phyloP scores from a whole-genome alignment of 371 early-diverging fungal species.

The Lichtheimia ornata region DNA sequence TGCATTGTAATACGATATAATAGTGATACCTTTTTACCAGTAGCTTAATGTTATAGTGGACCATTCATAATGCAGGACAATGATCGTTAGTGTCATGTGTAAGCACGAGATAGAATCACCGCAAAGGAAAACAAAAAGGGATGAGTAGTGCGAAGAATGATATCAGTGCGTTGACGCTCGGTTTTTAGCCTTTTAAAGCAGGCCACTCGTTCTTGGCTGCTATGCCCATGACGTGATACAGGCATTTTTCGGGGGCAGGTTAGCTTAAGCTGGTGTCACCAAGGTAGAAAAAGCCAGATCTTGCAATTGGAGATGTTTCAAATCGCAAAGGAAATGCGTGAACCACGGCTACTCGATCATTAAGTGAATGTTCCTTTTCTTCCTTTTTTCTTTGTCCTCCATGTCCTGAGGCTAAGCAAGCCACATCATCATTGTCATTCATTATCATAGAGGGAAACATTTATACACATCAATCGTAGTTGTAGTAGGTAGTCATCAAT shows the following conservation, averaged over 20 bases:
- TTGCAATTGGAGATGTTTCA: conserved; percentile 11
- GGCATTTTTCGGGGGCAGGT: not conserved
- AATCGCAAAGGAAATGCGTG: not conserved
- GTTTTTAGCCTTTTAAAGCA: conserved; percentile 16
- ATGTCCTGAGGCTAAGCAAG: too few relatives aligned
- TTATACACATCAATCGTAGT: not conserved
- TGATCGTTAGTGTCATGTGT: too few relatives aligned
- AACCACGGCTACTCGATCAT: conserved; percentile 7
- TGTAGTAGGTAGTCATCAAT: not conserved
- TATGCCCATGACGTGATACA: conserved; percentile 1
- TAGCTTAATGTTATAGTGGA: too few relatives aligned
- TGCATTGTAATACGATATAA: too few relatives aligned
- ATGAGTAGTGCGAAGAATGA: too few relatives aligned
- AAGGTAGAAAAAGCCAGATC: not conserved
- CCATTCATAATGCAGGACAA: too few relatives aligned
- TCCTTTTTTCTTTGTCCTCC: conserved; percentile 3
- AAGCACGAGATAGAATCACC: too few relatives aligned
- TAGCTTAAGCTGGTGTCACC: not conserved
- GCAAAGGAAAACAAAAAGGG: too few relatives aligned
- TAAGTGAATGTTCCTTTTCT: conserved; percentile 1
- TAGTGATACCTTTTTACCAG: too few relatives aligned
- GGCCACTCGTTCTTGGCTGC: not conserved
- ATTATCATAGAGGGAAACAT: too few relatives aligned
- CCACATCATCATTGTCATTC: too few relatives aligned
- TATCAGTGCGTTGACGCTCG: conserved; percentile 13